Evolutionary conservation across 2,329 filamentous ascomycete genomes (phyloP), one percentile per base, ranked within the genome.

Genomic region (Fusarium sp.): DNA sequence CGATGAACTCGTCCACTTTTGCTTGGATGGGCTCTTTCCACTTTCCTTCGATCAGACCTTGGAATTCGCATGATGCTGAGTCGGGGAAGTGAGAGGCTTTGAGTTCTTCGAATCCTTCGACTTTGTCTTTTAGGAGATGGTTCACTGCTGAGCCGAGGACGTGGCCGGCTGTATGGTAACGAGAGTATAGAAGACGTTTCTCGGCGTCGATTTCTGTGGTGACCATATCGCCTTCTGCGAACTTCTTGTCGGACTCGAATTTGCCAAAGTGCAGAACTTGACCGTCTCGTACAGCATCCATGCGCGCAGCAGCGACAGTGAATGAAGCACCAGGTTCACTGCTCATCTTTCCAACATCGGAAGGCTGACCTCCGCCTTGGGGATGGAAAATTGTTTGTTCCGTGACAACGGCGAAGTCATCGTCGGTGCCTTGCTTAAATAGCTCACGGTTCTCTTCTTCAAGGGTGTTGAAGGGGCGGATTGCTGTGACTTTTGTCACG

Each of bases 31-130:
- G 75, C 0, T 83, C 85, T 75, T 90, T 91, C 82, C 84, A 88
- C 64, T 86, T 87, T 1, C 87, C 88, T 2, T 90, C 88, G 29
- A 94, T 93, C 4, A 85, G 74, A 2, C 91, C 92, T 42, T 83
- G 81, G 70, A 93, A 94, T 75, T 93, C 91, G 71, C 89, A 90
- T 1, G 86, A 84, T 2, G 91, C 90, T 0, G 87, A 85, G 70
- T 89, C 89, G 0, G 92, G 92, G 71, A 89, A 91, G 76, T 94
- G 92, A 6, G 86, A 89, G 0, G 92, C 92, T 78, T 94, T 94
- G 15, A 89, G 80, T 75, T 94, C 91, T 61, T 88, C 86, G 63
- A 91, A 89, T 24, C 81, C 82, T 1, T 79, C 79, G 15, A 91
- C 77, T 55, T 88, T 77, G 3, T 82, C 79, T 66, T 86, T 83